Conservation (phyloP, 164 flowering plant genomes). For the Annona squamosa region DNA sequence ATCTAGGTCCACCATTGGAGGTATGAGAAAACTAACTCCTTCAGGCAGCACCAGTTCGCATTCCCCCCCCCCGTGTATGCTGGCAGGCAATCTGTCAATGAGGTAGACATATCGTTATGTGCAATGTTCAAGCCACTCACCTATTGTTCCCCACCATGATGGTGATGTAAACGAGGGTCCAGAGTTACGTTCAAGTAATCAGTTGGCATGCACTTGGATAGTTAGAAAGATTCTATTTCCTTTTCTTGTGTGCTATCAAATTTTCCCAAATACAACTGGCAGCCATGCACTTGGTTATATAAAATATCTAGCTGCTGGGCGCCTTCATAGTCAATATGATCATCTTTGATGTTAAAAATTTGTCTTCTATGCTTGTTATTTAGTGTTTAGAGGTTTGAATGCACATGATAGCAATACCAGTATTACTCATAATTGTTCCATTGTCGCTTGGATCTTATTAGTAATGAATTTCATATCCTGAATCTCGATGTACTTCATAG, state of each 20-base stretch:
- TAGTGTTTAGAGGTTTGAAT: neutral
- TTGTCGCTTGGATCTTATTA: neutral
- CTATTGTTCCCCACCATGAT: neutral
- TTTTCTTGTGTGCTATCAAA: too few species aligned
- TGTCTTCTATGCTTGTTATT: neutral
- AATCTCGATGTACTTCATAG: neutral
- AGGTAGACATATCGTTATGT: neutral
- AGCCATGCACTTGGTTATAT: neutral
- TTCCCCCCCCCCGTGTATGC: neutral
- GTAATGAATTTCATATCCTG: neutral
- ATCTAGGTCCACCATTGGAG: constrained; percentile 25
- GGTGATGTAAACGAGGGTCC: neutral
- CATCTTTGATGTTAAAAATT: neutral
- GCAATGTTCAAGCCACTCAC: neutral
- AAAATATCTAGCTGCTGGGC: neutral
- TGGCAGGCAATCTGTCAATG: neutral
- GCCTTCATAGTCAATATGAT: neutral
- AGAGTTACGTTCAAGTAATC: neutral
- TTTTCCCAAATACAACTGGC: too few species aligned
- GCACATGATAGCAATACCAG: neutral
- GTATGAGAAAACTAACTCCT: constrained; percentile 10
- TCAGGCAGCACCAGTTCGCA: neutral
- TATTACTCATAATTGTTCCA: neutral
- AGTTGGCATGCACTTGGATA: neutral
- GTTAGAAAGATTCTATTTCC: too few species aligned